Base-by-base conservation (phyloP, 176 grass and related monocot genomes). In the Hsuehochloa calcarea region DNA sequence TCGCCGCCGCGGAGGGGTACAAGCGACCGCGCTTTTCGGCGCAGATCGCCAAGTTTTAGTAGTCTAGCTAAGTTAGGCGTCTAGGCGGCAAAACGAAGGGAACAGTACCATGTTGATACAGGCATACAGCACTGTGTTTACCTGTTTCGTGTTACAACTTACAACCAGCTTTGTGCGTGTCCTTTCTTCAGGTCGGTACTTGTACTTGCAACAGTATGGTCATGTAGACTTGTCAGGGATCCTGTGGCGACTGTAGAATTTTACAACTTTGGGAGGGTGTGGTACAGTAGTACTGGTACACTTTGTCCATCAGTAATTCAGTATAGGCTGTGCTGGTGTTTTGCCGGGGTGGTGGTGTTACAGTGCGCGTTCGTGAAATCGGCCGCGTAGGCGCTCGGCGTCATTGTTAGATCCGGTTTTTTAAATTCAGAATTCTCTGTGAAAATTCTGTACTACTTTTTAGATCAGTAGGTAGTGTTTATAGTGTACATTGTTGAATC, bases 11-110 rank as follows among this genome's bases (percentile, higher is more conserved):
- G 34, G 90, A 88, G 4, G 80, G 66, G 5, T 82, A 84, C 74
- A 95, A 93, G 84, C 93, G 93, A 51, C 83, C 88, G 35, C 89
- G 91, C 12, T 65, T 91, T 71, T 85, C 93, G 11, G 20, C 74
- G 34, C 61, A 74, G 65, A 40, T 83, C 54, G 62, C 82, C 38
- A 20, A 58, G 71, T 74, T 68, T 62, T 65, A 85, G 46, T 25
- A 15, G 45, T 8, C 55, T 46, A 22, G 26, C 59, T 27, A 62
- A 71, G 73, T 16, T 73, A 68, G 50, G 35, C 52, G 37, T 67
- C 22, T 73, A 68, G 50, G 35, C 52, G 37, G 73, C 45, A 77
- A 62, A 67, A 45, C 69, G 84, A 27, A 58, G 62, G 67, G 34
- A 65, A 25, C 52, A 14, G n/a, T 75, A 4, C 73, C 6, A 0